These are phyloP conservation scores for Xylaria cubensis DNA, from an alignment of 495 filamentous ascomycete genomes.

Conservation along the genomic window DNA sequence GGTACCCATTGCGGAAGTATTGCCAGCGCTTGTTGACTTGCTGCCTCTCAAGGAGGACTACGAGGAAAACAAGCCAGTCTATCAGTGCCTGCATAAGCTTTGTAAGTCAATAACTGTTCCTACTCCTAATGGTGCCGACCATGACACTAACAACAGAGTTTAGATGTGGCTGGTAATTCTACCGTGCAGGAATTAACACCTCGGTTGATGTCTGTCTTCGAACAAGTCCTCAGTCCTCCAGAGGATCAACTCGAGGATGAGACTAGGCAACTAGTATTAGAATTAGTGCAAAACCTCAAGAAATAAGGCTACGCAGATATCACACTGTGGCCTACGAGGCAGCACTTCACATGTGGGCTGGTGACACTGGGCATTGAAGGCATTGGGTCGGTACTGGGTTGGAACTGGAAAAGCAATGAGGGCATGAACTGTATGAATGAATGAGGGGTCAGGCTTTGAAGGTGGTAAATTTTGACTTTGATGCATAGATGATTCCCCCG, in stretches of 20 bases:
- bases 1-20: conserved; percentile 78
- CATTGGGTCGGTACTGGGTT: conserved; percentile 2
- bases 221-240: conserved; percentile 77
- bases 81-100: conserved; percentile 82
- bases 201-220: conserved; percentile 78
- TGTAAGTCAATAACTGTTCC: conserved; percentile 62
- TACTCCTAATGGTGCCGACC: background rate
- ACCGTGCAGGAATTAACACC: conserved; percentile 79
- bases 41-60: conserved; percentile 93
- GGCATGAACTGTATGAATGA: conserved; percentile 31
- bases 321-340: background rate
- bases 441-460: conserved; percentile 20
- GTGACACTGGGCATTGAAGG: conserved; percentile 1
- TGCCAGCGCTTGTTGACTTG: conserved; percentile 78
- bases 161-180: conserved; percentile 74
- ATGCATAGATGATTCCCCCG: conserved; percentile 32
- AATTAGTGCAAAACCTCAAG: conserved; percentile 36
- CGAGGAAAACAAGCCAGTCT: conserved; percentile 95
- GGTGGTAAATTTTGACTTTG: conserved; percentile 26
- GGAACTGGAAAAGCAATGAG: conserved; percentile 26
- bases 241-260: conserved; percentile 84
- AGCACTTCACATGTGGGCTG: background rate
- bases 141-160: conserved; percentile 31
- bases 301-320: conserved; percentile 25
- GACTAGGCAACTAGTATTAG: conserved; percentile 61